Percentiles rank a stretch among this genome's conserved stretches.
Conservation (phyloP, 352 stramenopile species). For the Thraustochytrium striatum region DNA sequence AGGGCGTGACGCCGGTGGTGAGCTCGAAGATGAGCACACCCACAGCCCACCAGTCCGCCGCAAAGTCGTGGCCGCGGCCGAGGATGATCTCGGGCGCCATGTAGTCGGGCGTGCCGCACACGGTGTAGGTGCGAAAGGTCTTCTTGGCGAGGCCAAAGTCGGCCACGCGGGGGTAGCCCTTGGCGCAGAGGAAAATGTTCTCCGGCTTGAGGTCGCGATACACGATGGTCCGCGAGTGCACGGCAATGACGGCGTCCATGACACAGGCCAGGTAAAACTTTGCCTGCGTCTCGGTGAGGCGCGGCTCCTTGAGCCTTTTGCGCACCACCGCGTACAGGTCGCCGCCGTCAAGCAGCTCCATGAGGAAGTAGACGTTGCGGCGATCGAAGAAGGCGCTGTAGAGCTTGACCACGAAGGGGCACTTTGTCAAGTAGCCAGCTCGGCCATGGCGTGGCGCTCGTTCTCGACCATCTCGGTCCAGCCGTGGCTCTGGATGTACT, state of each 20-base stretch:
- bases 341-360: conserved; percentile 82
- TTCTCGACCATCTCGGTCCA: conserved; percentile 86
- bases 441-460: conserved; percentile 79
- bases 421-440: conserved; percentile 61
- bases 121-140: conserved; percentile 69
- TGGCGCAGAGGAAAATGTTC: conserved; percentile 75
- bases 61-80: conserved; percentile 58
- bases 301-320: conserved; percentile 5
- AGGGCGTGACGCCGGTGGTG: conserved; percentile 74
- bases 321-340: conserved; percentile 84
- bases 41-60: conserved; percentile 80
- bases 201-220: conserved; percentile 75
- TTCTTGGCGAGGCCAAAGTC: conserved; percentile 59
- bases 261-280: conserved; percentile 58
- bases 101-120: conserved; percentile 91
- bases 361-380: conserved; percentile 84
- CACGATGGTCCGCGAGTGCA: conserved; percentile 70
- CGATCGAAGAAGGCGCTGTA: conserved; percentile 79
- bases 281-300: conserved; percentile 32
- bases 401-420: conserved; percentile 83
- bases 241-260: conserved; percentile 69
- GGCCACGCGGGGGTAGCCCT: conserved; percentile 53
- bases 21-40: conserved; percentile 84
- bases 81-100: conserved; percentile 92
- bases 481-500: conserved; percentile 80